Conservation (phyloP, 495 filamentous ascomycete species). For the Ascobolus immersus region DNA sequence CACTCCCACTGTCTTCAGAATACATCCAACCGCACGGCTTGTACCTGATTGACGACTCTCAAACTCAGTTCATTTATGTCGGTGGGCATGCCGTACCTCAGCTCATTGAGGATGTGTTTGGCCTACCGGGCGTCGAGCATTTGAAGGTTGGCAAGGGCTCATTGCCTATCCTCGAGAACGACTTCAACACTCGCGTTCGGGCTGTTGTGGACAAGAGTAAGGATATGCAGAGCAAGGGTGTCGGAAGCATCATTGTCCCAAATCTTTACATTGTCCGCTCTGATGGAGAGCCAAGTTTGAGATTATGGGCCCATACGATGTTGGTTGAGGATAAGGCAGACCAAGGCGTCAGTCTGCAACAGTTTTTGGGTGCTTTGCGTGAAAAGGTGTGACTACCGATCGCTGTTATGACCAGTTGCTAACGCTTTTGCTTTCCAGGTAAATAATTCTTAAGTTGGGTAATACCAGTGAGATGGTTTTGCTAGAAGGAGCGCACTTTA, state of each 20-base stretch:
- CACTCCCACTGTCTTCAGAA: constrained; percentile 67
- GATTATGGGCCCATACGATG: constrained; percentile 89
- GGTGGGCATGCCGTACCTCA: constrained; percentile 80
- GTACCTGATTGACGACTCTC: constrained; percentile 90
- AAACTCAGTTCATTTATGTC: constrained; percentile 95
- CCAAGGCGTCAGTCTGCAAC: constrained; percentile 66
- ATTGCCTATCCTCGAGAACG: constrained; percentile 67
- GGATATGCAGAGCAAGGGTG: constrained; percentile 59
- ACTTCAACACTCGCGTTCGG: constrained; percentile 84
- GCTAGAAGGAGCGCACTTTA: too few relatives aligned
- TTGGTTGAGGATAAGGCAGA: constrained; percentile 88
- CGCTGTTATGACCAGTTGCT: too few relatives aligned
- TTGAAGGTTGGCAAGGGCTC: constrained; percentile 75
- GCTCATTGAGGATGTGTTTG: constrained; percentile 73
- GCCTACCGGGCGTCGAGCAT: constrained; percentile 47
- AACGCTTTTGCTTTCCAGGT: too few relatives aligned
- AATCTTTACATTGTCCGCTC: constrained; percentile 83
- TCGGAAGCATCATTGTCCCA: constrained; percentile 73
- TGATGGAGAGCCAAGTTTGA: constrained; percentile 83
- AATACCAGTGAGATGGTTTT: too few relatives aligned
- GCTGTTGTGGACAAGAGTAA: constrained; percentile 76
- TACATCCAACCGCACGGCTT: constrained; percentile 78
- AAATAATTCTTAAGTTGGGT: too few relatives aligned
- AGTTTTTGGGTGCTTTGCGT: constrained; percentile 76
- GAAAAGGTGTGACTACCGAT: constrained; percentile 98